Percentiles rank a stretch among this genome's conserved stretches.
Evolutionary conservation across 805 yeast species (phyloP).

Genomic region (Dipodascopsis uninucleata): DNA sequence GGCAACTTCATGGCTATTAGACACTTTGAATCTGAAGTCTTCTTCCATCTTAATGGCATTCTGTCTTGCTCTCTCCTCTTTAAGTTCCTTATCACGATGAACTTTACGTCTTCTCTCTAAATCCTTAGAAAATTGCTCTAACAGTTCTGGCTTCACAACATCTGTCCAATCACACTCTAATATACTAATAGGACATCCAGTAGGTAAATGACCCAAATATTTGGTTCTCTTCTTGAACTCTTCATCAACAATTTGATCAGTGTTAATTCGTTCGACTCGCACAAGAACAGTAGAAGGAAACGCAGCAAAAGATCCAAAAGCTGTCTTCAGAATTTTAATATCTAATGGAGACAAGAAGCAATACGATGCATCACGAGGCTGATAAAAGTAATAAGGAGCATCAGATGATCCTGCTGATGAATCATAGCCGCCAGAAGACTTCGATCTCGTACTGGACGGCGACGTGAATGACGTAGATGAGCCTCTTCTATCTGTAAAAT

Average conservation of each 20-base stretch:
- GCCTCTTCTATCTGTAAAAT: not conserved
- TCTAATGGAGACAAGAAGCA: constrained; percentile 78
- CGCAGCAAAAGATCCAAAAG: constrained; percentile 57
- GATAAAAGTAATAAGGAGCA: constrained; percentile 65
- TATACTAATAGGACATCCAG: constrained; percentile 79
- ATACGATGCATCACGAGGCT: constrained; percentile 65
- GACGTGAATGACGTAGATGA: constrained; percentile 2
- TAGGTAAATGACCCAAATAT: constrained; percentile 75
- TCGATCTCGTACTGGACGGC: constrained; percentile 8
- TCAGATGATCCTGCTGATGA: constrained; percentile 12
- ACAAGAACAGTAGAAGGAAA: constrained; percentile 66
- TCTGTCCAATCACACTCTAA: constrained; percentile 80
- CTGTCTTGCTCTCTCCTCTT: constrained; percentile 55
- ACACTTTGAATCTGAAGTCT: constrained; percentile 31
- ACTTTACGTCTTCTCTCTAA: constrained; percentile 54
- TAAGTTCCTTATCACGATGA: constrained; percentile 53
- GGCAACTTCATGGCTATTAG: constrained; percentile 5
- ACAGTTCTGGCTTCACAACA: constrained; percentile 44
- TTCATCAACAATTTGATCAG: constrained; percentile 61
- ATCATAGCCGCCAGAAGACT: not conserved
- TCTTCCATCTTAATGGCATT: constrained; percentile 56
- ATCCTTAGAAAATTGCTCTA: constrained; percentile 50
- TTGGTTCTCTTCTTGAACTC: constrained; percentile 61
- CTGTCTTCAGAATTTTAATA: constrained; percentile 61
- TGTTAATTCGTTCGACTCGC: constrained; percentile 64